Evolutionary conservation across 2,329 filamentous ascomycete species (phyloP).

Genomic region (Didymella arachidicola): DNA sequence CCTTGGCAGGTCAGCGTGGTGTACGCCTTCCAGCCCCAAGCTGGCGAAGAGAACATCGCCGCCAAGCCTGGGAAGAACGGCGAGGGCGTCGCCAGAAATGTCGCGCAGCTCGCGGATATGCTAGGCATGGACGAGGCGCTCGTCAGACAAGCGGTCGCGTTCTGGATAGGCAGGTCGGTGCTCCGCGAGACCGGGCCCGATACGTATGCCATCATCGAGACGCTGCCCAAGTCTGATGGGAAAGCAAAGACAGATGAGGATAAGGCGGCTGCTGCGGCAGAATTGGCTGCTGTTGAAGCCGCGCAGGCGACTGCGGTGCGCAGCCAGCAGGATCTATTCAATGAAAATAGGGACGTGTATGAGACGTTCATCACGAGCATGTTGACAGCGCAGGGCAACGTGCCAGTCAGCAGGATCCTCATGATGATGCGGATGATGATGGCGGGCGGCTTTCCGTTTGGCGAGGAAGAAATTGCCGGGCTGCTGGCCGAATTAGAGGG

Average conservation of each 20-base stretch:
- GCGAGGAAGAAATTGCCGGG: conserved; percentile 84
- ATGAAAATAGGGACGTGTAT: conserved; percentile 77
- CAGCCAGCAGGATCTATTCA: conserved; percentile 65
- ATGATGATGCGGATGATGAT: conserved; percentile 97
- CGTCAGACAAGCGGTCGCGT: conserved; percentile 70
- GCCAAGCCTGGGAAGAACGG: conserved; percentile 28
- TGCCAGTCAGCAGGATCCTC: conserved; percentile 80
- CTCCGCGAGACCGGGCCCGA: conserved; percentile 60
- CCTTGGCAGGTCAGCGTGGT: conserved; percentile 91
- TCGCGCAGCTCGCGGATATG: conserved; percentile 57
- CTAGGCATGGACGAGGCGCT: conserved; percentile 79
- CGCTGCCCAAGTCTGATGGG: conserved; percentile 30
- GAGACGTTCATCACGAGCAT: conserved; percentile 94
- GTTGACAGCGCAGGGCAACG: conserved; percentile 89
- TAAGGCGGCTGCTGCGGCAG: conserved; percentile 50
- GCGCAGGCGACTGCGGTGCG: conserved; percentile 58
- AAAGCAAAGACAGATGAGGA: conserved; percentile 37
- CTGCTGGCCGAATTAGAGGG: conserved; percentile 76
- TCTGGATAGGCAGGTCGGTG: conserved; percentile 75
- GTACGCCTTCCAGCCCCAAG: conserved; percentile 73
- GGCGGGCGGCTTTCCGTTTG: conserved; percentile 86
- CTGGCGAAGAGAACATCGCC: conserved; percentile 40
- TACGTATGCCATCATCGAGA: conserved; percentile 74
- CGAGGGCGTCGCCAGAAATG: conserved; percentile 49
- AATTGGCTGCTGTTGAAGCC: conserved; percentile 47